Evolutionary conservation across 352 stramenopile species (phyloP).

Genomic region (Phytophthora quininea): DNA sequence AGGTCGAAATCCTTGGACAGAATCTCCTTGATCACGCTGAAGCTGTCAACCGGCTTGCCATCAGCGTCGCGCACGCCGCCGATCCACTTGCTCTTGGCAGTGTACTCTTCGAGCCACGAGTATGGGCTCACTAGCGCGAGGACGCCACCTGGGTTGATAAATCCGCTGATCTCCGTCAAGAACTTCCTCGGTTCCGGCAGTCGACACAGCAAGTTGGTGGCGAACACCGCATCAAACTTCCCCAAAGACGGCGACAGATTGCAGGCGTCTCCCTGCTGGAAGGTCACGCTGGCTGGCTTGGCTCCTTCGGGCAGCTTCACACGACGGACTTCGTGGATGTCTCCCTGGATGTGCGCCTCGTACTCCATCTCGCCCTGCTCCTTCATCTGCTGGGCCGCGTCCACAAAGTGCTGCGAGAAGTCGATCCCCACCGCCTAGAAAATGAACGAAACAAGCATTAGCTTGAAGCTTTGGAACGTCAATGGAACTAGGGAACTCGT

Average conservation of each 20-base stretch:
- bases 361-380: conserved; percentile 79
- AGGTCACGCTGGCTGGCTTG: conserved; percentile 75
- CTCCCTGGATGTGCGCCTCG: conserved; percentile 88
- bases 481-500: too few species aligned
- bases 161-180: conserved; percentile 78
- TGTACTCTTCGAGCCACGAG: conserved; percentile 98
- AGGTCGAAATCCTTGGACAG: conserved; percentile 78
- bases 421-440: conserved; percentile 91
- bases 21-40: conserved; percentile 62
- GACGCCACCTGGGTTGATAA: conserved; percentile 92
- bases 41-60: conserved; percentile 66
- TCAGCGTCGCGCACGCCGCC: conserved; percentile 53
- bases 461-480: background rate
- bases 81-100: conserved; percentile 89
- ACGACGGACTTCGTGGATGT: conserved; percentile 68
- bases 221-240: conserved; percentile 95
- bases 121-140: conserved; percentile 96
- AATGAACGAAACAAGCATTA: background rate
- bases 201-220: conserved; percentile 96
- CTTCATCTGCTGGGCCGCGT: conserved; percentile 90
- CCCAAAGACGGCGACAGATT: conserved; percentile 76
- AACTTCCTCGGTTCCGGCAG: conserved; percentile 93
- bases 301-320: conserved; percentile 69
- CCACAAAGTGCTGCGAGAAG: conserved; percentile 92
- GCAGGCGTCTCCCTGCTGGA: conserved; percentile 95